Conservation (phyloP, 768 basidiomycete species). For the Phanerodontia chrysosporium region DNA sequence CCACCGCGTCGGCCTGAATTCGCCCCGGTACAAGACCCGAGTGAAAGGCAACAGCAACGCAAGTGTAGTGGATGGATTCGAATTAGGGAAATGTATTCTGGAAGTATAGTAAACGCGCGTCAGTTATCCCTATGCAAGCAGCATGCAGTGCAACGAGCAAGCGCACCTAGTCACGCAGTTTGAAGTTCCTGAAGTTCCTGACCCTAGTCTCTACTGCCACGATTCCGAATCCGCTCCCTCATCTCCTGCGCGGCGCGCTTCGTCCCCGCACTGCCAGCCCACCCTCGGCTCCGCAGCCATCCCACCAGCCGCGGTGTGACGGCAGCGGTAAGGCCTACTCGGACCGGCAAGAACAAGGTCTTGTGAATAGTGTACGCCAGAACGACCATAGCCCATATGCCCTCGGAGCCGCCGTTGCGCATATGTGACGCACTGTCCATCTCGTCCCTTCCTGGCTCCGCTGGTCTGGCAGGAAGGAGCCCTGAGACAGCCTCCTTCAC, state of each 20-base stretch:
- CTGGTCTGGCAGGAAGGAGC: slow-evolving; percentile 47
- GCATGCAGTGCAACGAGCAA: neutral
- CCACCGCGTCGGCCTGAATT: slow-evolving; percentile 10
- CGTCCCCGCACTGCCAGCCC: slow-evolving; percentile 73
- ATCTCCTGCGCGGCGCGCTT: slow-evolving; percentile 52
- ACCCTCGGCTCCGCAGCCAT: slow-evolving; percentile 78
- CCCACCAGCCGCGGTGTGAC: slow-evolving; percentile 82
- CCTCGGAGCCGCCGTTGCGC: slow-evolving; percentile 48
- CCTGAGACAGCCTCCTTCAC: slow-evolving; percentile 46
- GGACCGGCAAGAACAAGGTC: slow-evolving; percentile 82
- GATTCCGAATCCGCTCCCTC: slow-evolving; percentile 31
- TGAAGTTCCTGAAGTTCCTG: neutral
- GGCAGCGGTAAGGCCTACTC: slow-evolving; percentile 85
- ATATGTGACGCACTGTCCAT: slow-evolving; percentile 39
- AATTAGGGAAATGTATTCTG: slow-evolving; percentile 1
- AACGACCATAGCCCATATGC: slow-evolving; percentile 87
- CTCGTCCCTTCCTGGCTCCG: slow-evolving; percentile 68
- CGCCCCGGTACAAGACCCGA: neutral
- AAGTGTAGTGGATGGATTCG: neutral
- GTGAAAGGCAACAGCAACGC: neutral
- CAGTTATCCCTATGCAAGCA: neutral
- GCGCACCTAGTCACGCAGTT: neutral
- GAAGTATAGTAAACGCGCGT: neutral
- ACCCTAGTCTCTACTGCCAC: slow-evolving; percentile 14
- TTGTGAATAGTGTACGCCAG: slow-evolving; percentile 97